These are phyloP conservation scores for Aspergillus panamensis DNA, from an alignment of 495 filamentous ascomycete species.

Conservation along the genomic window DNA sequence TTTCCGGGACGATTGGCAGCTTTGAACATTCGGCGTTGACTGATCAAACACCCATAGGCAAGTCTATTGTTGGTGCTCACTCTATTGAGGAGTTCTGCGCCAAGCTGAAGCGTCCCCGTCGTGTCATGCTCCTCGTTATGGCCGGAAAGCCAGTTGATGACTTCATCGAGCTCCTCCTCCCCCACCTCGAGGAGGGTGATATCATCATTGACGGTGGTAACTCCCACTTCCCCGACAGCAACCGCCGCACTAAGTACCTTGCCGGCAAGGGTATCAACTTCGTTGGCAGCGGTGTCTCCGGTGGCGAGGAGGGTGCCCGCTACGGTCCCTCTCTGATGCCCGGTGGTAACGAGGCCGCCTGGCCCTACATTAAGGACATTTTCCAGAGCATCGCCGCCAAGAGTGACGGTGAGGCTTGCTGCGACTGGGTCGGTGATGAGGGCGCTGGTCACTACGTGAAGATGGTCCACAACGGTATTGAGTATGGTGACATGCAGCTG, in stretches of 20 bases:
- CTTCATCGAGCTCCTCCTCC: conserved; percentile 95
- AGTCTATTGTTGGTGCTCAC: conserved; percentile 89
- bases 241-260: conserved; percentile 88
- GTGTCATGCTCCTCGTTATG: conserved; percentile 97
- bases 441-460: conserved; percentile 99
- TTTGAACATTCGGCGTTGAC: not conserved
- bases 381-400: conserved; percentile 98
- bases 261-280: conserved; percentile 85
- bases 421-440: conserved; percentile 99
- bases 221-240: conserved; percentile 98
- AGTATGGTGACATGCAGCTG: conserved; percentile 99
- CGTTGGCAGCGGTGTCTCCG: conserved; percentile 95
- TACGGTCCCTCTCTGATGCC: conserved; percentile 98
- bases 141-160: conserved; percentile 96
- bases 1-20: not conserved
- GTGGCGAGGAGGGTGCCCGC: conserved; percentile 98
- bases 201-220: conserved; percentile 99
- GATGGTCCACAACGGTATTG: conserved; percentile 99
- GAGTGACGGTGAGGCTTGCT: conserved; percentile 93
- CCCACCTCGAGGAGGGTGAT: conserved; percentile 84
- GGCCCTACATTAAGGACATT: conserved; percentile 98
- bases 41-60: conserved; percentile 50
- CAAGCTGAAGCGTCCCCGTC: conserved; percentile 94
- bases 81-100: conserved; percentile 87
- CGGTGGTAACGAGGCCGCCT: conserved; percentile 95